Evolutionary conservation across 2,329 filamentous ascomycete species (phyloP).

Genomic region (Penicillium sp.): DNA sequence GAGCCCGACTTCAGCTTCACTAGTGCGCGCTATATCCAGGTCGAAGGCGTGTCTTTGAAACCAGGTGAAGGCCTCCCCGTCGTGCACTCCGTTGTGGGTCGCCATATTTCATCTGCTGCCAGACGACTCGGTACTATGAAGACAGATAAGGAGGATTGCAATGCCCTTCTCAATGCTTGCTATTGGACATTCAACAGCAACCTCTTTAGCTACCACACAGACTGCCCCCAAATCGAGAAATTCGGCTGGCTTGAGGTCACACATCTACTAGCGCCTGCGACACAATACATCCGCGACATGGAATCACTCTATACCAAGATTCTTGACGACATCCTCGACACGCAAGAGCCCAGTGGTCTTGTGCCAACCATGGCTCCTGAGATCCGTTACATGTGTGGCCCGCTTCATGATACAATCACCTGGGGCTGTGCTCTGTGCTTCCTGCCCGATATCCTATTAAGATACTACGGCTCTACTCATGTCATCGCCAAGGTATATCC

Average conservation of each 20-base stretch:
- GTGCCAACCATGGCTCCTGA: constrained; percentile 55
- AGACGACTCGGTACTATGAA: constrained; percentile 26
- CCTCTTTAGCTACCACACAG: constrained; percentile 54
- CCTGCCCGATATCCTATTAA: constrained; percentile 26
- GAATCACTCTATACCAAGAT: constrained; percentile 54
- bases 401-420: constrained; percentile 50
- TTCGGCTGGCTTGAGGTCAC: constrained; percentile 56
- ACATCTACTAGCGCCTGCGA: constrained; percentile 50
- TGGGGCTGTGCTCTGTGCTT: constrained; percentile 33
- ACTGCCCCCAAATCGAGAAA: constrained; percentile 54
- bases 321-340: constrained; percentile 52
- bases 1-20: constrained; percentile 33
- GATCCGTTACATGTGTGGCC: constrained; percentile 55
- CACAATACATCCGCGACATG: constrained; percentile 53
- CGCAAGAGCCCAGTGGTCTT: constrained; percentile 51
- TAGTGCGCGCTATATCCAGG: constrained; percentile 31
- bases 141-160: constrained; percentile 31
- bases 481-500: constrained; percentile 26
- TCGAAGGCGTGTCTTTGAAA: constrained; percentile 26
- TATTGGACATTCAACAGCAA: constrained; percentile 52
- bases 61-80: constrained; percentile 16
- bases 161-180: constrained; percentile 41
- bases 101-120: constrained; percentile 29
- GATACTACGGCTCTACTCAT: constrained; percentile 30
- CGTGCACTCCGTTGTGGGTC: constrained; percentile 25